Evolutionary conservation across 2,329 filamentous ascomycete species (phyloP), one percentile per base, ranked within the genome.

Genomic region (Phialophora tarda): DNA sequence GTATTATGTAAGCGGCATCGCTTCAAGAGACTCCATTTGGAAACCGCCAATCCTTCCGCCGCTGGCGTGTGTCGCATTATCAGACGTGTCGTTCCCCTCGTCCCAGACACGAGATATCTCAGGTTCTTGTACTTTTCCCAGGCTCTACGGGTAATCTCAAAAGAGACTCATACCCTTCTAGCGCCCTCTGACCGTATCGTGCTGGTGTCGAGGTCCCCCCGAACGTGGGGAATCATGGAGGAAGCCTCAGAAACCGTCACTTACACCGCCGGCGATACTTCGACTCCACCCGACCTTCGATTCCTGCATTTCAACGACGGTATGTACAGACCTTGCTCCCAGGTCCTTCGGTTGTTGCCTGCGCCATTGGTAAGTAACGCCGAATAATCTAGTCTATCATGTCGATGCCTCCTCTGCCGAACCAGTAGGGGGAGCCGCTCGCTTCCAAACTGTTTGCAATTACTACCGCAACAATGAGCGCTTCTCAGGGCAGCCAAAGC

Each of bases 291-390:
- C 53, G 90, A 92, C 76, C 80, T 97, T 59, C 88, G 93, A n/a
- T 79, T 97, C 63, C 77, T 96, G 34, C 93, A 97, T 80, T 97
- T 90, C 83, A 97, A 97, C 78, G 93, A 97, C 79, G 70, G 69
- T 71, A 59, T 38, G 68, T 34, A 21, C 41, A 23, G 8, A 44
- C 34, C 11, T 51, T 41, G 30, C 56, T 21, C 24, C 17, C 7
- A 53, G 30, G 11, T 11, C 30, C 11, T 58, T 50, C 17, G 21
- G n/a, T 21, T n/a, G 23, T 12, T 23, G 17, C 32, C 23, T 14
- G 26, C n/a, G 8, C 17, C 47, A n/a, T 41, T 8, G 26, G 6
- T 10, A 2, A 58, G 55, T 66, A 47, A 66, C 57, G 56, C 30
- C 10, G 12, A 3, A 24, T n/a, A 28, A 12, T 59, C 26, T 44